Percentiles rank a stretch among this genome's conserved stretches.
These are phyloP conservation scores for Athelia sp. DNA, from an alignment of 1,284 basidiomycete species.

Conservation along the genomic window DNA sequence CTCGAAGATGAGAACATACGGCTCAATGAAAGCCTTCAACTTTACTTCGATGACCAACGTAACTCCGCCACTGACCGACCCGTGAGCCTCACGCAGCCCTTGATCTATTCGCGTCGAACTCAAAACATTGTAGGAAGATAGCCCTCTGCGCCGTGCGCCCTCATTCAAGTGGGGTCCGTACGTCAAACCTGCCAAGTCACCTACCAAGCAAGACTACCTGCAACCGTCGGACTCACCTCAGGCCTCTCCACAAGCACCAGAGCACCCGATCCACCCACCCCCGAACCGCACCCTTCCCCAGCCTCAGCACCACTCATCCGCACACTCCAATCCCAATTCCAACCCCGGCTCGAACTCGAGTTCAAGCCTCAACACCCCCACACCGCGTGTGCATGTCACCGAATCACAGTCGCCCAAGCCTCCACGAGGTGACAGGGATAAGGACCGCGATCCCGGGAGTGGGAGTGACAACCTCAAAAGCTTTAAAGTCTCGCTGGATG, in stretches of 20 bases:
- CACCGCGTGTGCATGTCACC: conserved; percentile 15
- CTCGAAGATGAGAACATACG: conserved; percentile 77
- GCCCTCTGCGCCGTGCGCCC: conserved; percentile 57
- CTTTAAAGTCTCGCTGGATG: conserved; percentile 90
- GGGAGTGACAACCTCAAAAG: conserved; percentile 78
- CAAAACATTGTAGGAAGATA: conserved; percentile 39
- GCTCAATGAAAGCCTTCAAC: conserved; percentile 54
- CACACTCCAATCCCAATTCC: conserved; percentile 9
- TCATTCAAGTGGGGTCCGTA: conserved; percentile 83
- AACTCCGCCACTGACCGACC: conserved; percentile 27
- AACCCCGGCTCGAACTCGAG: background rate
- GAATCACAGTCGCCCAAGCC: conserved; percentile 24
- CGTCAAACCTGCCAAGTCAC: conserved; percentile 66
- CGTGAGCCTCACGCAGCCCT: conserved; percentile 19
- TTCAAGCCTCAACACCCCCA: conserved; percentile 3
- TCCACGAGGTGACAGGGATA: conserved; percentile 51
- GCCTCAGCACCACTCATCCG: conserved; percentile 18
- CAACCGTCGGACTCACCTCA: conserved; percentile 57
- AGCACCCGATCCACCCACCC: conserved; percentile 57
- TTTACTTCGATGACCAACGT: conserved; percentile 59
- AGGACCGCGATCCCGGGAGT: conserved; percentile 17
- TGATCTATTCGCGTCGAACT: conserved; percentile 1
- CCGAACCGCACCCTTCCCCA: conserved; percentile 25
- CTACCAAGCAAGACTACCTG: conserved; percentile 60
- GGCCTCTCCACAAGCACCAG: conserved; percentile 67